phyloP scores from a whole-genome alignment of 331 rosid species.

The Dryas integrifolia region DNA sequence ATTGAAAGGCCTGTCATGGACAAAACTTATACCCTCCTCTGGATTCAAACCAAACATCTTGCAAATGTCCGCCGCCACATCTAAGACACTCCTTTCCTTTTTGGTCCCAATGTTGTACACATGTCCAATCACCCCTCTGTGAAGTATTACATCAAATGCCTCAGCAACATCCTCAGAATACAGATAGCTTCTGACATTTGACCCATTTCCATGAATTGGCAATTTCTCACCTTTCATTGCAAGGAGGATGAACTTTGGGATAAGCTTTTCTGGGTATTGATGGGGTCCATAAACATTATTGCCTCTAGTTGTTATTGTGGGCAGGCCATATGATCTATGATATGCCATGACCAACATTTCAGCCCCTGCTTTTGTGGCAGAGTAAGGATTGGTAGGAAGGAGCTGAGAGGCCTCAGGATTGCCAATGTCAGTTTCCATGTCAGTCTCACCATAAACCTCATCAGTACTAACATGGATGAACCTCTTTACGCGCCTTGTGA shows the following conservation, averaged over 20 bases:
- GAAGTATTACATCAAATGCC: slow-evolving; percentile 75
- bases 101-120: slow-evolving; percentile 51
- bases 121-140: slow-evolving; percentile 64
- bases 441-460: slow-evolving; percentile 63
- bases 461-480: slow-evolving; percentile 68
- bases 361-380: slow-evolving; percentile 82
- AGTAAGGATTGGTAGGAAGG: slow-evolving; percentile 75
- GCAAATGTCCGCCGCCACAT: slow-evolving; percentile 59
- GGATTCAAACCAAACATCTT: slow-evolving; percentile 42
- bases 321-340: slow-evolving; percentile 56
- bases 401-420: slow-evolving; percentile 68
- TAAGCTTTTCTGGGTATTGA: slow-evolving; percentile 72
- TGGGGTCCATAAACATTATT: slow-evolving; percentile 74
- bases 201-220: slow-evolving; percentile 74
- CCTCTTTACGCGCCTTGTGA: slow-evolving; percentile 42
- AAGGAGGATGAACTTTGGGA: slow-evolving; percentile 58
- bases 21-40: slow-evolving; percentile 43
- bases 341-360: slow-evolving; percentile 83
- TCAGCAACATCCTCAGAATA: slow-evolving; percentile 56
- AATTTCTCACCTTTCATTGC: slow-evolving; percentile 69
- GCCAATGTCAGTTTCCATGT: slow-evolving; percentile 48
- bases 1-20: slow-evolving; percentile 69
- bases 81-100: slow-evolving; percentile 57
- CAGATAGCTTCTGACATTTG: slow-evolving; percentile 73
- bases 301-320: slow-evolving; percentile 60